Base-by-base conservation (phyloP, 805 yeast genomes). In the Candida adriatica region DNA sequence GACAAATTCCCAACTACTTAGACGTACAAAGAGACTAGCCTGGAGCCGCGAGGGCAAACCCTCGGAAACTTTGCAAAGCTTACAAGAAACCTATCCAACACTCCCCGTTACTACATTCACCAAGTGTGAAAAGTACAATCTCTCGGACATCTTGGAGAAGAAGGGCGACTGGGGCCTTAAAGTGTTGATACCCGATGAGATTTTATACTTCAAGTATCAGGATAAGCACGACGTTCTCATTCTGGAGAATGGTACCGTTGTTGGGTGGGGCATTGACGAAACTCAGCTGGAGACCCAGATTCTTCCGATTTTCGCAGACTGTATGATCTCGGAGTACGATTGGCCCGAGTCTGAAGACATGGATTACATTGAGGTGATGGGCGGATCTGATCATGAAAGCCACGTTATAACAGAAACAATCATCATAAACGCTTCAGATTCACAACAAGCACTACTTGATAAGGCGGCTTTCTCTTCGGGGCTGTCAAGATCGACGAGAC, bases 401-500 rank as follows among this genome's bases (percentile, higher is more conserved):
- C 61, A 67, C 31, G 64, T 81, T 60, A 68, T 69, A 17, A 83
- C 82, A 7, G 96, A 87, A 39, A 68, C 80, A 2, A 72, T 87
- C 28, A 66, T 80, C 14, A 65, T 87, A n/a, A 71, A 69, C 38
- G 78, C 77, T 2, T 46, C 53, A 1, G 61, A 63, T 7, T 44
- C 47, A 5, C 58, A 64, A n/a, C 65, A 71, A 38, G 65, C 70
- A 23, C 46, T 79, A 21, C 58, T 83, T 23, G 94, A 86, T 48
- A 85, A 80, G 59, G 81, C 87, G 8, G 95, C 96, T 0, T 87
- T 87, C 55, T 79, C 95, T 2, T 78, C 84, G 33, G 96, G 96
- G 0, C 60, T 88, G 19, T 79, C 95, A 0, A 60, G 96, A 44
- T 83, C 94, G 3, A 87, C 96, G 0, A 72, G 92, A 49, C 62